Base-by-base conservation (phyloP, 768 basidiomycete genomes). In the Imleria badia region DNA sequence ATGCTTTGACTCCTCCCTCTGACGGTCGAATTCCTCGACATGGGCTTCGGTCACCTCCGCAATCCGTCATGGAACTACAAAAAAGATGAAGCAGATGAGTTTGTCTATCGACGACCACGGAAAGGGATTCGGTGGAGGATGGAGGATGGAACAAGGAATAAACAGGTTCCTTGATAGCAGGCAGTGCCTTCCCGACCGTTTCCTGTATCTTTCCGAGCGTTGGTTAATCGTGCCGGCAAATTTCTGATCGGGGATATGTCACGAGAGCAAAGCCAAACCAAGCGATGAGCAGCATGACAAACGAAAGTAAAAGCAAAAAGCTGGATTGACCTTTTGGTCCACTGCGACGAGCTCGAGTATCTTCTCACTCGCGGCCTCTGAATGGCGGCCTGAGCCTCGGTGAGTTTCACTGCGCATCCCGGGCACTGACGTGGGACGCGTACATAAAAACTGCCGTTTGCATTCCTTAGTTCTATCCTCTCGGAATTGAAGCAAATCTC, bases 401-500 rank as follows among this genome's bases (percentile, higher is more conserved):
- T 15, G 6, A 62, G 60, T 51, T 40, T 59, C 8, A 51, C 52
- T 62, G 4, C 14, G 26, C 6, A 13, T 22, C 29, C 42, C 38
- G 14, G 20, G 20, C 22, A n/a, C 4, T 26, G 26, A 26, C 26
- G 26, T 26, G 10, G 13, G 10, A 14, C 15, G 53, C 56, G 40
- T 36, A 62, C 60, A 15, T 11, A 13, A 42, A 23, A 62, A 62
- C n/a, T 41, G 15, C 14, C 52, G 49, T 26, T 54, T 61, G 2
- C 60, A 55, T 26, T 61, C 60, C 33, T 54, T 55, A 8, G 55
- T 61, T n/a, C 39, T 51, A 15, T 61, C 60, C 10, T 62, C 60
- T 54, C 58, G 60, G 38, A 61, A 62, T 31, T 58, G 60, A 20
- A 62, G 55, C 20, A 62, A 20, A 42, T 58, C 39, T 10, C 60